phyloP scores from a whole-genome alignment of 495 filamentous ascomycete species.

The Wilcoxina mikolae region DNA sequence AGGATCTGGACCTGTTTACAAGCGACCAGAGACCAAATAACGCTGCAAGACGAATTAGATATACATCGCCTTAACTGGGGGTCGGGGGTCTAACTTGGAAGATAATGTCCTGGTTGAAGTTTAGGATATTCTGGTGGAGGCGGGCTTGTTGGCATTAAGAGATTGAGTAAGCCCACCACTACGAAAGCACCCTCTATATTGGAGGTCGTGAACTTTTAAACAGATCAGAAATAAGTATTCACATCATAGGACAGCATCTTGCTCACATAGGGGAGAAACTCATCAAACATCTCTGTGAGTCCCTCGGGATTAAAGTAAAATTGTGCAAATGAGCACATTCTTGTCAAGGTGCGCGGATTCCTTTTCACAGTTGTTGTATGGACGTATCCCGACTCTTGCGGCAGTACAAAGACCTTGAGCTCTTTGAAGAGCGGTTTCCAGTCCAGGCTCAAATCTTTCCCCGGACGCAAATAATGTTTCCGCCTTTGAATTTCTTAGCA shows the following conservation, averaged over 20 bases:
- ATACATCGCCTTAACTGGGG: neutral
- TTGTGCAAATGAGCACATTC: conserved; percentile 77
- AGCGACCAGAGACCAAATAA: conserved; percentile 96
- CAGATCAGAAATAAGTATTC: conserved; percentile 20
- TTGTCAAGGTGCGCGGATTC: conserved; percentile 61
- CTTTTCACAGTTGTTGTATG: conserved; percentile 50
- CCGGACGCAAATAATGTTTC: conserved; percentile 85
- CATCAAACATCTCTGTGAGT: conserved; percentile 74
- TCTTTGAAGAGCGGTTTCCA: conserved; percentile 90
- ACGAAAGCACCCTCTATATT: conserved; percentile 80
- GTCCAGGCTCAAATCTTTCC: conserved; percentile 75
- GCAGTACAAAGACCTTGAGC: conserved; percentile 74
- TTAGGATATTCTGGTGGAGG: conserved; percentile 54
- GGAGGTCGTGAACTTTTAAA: conserved; percentile 63
- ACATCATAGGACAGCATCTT: conserved; percentile 4
- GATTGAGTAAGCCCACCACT: conserved; percentile 68
- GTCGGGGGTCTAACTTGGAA: conserved; percentile 40
- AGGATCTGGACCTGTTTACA: conserved; percentile 72
- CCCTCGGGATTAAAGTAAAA: conserved; percentile 84
- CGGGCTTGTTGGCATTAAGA: conserved; percentile 74
- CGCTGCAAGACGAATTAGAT: conserved; percentile 30
- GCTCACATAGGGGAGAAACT: conserved; percentile 60
- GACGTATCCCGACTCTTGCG: conserved; percentile 55
- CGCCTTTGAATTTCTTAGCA: conserved; percentile 44
- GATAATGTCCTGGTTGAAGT: conserved; percentile 62